A percentile compares a stretch with the other conserved stretches of the same genome.
Evolutionary conservation across 2,329 filamentous ascomycete species (phyloP).

Genomic region (Harringtonia lauricola): DNA sequence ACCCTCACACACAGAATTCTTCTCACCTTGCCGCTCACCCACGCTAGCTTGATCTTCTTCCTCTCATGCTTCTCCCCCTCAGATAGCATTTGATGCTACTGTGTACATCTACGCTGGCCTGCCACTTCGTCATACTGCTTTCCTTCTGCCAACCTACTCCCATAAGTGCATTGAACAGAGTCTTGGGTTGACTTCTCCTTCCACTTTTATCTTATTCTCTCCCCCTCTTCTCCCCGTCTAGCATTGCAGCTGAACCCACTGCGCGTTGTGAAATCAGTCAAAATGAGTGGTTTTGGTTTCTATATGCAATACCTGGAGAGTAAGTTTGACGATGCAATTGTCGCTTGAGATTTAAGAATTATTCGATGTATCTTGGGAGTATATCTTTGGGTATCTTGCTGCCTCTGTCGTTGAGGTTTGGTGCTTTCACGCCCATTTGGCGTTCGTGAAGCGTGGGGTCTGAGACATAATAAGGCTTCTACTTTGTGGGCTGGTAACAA

Average conservation of each 20-base stretch:
- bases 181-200: background rate
- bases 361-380: background rate
- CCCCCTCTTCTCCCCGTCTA: background rate
- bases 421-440: background rate
- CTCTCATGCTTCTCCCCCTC: no score
- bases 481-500: background rate
- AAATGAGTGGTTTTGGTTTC: slow-evolving; percentile 47
- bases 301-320: slow-evolving; percentile 66
- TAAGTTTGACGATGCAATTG: slow-evolving; percentile 37
- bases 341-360: slow-evolving; percentile 9
- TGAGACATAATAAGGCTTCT: background rate
- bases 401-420: background rate
- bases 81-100: no score
- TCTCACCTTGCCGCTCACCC: no score
- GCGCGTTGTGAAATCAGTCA: slow-evolving; percentile 13
- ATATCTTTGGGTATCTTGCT: background rate
- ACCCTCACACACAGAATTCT: background rate
- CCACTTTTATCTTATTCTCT: background rate
- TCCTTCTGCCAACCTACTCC: background rate
- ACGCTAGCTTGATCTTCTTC: no score
- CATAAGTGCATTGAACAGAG: background rate
- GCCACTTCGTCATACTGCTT: background rate
- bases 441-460: background rate
- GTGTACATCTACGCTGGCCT: background rate
- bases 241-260: background rate